Percentiles rank a stretch among this genome's conserved stretches.
Evolutionary conservation across 352 stramenopile genomes (phyloP).

Genomic region (Halophytophthora polymorphica): DNA sequence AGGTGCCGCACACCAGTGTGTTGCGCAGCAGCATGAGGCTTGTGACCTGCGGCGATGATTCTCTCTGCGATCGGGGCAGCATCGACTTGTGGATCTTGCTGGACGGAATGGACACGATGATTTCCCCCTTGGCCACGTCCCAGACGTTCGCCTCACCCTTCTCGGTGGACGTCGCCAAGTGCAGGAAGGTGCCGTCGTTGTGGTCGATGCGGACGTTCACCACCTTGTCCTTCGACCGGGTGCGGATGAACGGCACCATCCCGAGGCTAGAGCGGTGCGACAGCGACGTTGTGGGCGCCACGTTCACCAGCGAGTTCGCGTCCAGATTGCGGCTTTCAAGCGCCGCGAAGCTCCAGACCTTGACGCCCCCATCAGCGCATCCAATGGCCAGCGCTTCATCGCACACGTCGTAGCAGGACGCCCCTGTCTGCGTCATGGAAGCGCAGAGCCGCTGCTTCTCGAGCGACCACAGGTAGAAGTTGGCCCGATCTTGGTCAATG

Average conservation of each 20-base stretch:
- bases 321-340: constrained; percentile 55
- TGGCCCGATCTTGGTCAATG: constrained; percentile 67
- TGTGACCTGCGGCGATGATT: constrained; percentile 74
- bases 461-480: constrained; percentile 86
- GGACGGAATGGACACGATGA: constrained; percentile 73
- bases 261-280: constrained; percentile 75
- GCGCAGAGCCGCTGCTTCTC: constrained; percentile 59
- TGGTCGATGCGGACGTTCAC: constrained; percentile 79
- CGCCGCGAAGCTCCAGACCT: constrained; percentile 78
- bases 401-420: constrained; percentile 76
- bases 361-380: constrained; percentile 71
- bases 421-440: constrained; percentile 65
- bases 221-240: constrained; percentile 73
- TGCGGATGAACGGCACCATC: constrained; percentile 82
- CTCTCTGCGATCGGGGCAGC: constrained; percentile 60
- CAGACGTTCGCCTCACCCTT: constrained; percentile 87
- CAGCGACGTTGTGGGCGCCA: constrained; percentile 62
- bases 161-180: constrained; percentile 81
- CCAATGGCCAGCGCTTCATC: constrained; percentile 79
- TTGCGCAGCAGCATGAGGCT: constrained; percentile 87
- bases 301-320: constrained; percentile 43
- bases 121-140: constrained; percentile 84
- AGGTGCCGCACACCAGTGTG: constrained; percentile 85
- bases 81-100: constrained; percentile 84
- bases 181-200: constrained; percentile 74